A percentile compares a stretch with the other conserved stretches of the same genome.
Evolutionary conservation across 192 early-diverging fungal species (phyloP).

Genomic region (Glomus cerebriforme): DNA sequence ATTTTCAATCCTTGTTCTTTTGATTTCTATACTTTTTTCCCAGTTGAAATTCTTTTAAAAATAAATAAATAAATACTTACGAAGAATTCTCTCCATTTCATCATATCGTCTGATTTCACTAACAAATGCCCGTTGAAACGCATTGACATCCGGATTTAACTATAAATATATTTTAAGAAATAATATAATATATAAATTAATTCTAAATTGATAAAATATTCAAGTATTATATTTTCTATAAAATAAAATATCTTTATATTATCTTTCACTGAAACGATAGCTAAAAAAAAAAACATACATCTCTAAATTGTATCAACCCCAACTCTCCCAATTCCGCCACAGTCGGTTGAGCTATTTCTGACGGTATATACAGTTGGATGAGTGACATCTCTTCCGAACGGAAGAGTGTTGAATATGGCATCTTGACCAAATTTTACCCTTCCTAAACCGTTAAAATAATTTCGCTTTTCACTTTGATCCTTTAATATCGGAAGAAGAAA

Average conservation of each 20-base stretch:
- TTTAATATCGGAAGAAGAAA: too few species aligned
- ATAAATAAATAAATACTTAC: constrained; percentile 52
- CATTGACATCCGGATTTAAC: constrained; percentile 92
- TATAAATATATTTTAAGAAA: constrained; percentile 35
- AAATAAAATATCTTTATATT: not conserved
- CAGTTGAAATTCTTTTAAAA: not conserved
- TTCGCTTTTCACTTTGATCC: too few species aligned
- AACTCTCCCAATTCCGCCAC: constrained; percentile 94
- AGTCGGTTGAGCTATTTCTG: constrained; percentile 89
- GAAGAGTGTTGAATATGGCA: constrained; percentile 66
- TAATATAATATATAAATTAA: not conserved
- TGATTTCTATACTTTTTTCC: too few species aligned
- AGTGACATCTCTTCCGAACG: constrained; percentile 96
- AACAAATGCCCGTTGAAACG: constrained; percentile 96
- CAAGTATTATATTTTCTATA: not conserved
- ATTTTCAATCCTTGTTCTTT: too few species aligned
- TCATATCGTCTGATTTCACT: constrained; percentile 93
- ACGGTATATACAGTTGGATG: constrained; percentile 93
- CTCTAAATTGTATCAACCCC: constrained; percentile 92
- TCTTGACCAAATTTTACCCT: constrained; percentile 20
- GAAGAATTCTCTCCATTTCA: constrained; percentile 95
- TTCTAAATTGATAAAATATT: too few species aligned
- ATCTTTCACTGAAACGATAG: too few species aligned
- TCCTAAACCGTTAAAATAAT: too few species aligned
- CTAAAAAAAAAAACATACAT: constrained; percentile 59